phyloP scores from a whole-genome alignment of 2,329 filamentous ascomycete species.

The Aspergillus fructus region DNA sequence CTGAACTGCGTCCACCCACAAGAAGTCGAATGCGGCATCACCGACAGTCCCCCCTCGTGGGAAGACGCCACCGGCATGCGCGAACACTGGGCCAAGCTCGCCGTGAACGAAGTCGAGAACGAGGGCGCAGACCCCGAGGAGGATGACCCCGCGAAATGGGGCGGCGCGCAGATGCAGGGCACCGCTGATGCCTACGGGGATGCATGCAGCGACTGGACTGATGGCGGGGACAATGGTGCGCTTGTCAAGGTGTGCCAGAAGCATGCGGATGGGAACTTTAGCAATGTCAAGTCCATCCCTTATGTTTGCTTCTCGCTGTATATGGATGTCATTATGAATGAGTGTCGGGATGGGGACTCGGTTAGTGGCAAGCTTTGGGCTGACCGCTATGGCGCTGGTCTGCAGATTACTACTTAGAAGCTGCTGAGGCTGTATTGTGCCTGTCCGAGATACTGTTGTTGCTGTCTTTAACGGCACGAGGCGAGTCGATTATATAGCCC shows the following conservation, averaged over 20 bases:
- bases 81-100: not conserved
- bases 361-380: not conserved
- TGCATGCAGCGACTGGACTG: not conserved
- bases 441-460: too few relatives aligned
- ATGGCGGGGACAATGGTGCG: not conserved
- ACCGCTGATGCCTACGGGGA: not conserved
- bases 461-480: too few relatives aligned
- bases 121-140: not conserved
- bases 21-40: not conserved
- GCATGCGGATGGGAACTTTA: not conserved
- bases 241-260: not conserved
- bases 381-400: not conserved
- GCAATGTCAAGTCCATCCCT: not conserved
- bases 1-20: not conserved
- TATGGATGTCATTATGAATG: not conserved
- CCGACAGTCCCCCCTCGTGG: not conserved
- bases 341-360: not conserved
- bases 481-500: too few relatives aligned
- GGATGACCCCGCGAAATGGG: not conserved
- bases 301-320: not conserved
- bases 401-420: not conserved
- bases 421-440: too few relatives aligned
- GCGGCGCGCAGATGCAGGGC: not conserved
- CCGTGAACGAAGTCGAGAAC: not conserved
- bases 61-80: not conserved